Evolutionary conservation across 768 basidiomycete species (phyloP).

Genomic region (Lentinus tigrinus): DNA sequence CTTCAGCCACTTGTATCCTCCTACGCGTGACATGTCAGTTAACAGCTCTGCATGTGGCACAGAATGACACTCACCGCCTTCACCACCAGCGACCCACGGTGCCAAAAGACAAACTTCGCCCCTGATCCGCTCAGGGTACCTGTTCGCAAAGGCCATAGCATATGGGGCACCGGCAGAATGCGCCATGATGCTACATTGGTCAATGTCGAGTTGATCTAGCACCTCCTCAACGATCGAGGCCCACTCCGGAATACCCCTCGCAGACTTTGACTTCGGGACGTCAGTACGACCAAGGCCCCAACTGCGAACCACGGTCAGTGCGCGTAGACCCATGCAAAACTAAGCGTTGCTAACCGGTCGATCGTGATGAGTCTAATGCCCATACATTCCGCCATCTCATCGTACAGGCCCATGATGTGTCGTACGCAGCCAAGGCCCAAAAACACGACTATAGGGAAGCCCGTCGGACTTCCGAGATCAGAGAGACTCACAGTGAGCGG

Average conservation of each 20-base stretch:
- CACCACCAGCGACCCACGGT: constrained; percentile 94
- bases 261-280: constrained; percentile 57
- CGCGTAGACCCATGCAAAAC: not conserved
- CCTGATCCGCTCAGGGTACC: constrained; percentile 67
- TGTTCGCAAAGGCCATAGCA: constrained; percentile 84
- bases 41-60: not conserved
- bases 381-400: constrained; percentile 90
- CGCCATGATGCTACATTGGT: constrained; percentile 85
- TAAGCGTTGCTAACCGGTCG: constrained; percentile 60
- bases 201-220: constrained; percentile 74
- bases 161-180: constrained; percentile 97
- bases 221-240: constrained; percentile 88
- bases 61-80: constrained; percentile 62
- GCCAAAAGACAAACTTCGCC: constrained; percentile 89
- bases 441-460: constrained; percentile 87
- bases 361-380: constrained; percentile 90
- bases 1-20: constrained; percentile 94
- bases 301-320: constrained; percentile 36
- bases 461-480: constrained; percentile 83
- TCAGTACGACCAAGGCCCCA: constrained; percentile 94
- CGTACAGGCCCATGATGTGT: constrained; percentile 92
- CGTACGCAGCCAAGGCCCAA: constrained; percentile 93
- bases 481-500: constrained; percentile 89
- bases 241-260: constrained; percentile 88
- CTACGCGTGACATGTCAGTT: constrained; percentile 33